Evolutionary conservation across 768 basidiomycete species (phyloP).

Genomic region (Termitomyces sp.): DNA sequence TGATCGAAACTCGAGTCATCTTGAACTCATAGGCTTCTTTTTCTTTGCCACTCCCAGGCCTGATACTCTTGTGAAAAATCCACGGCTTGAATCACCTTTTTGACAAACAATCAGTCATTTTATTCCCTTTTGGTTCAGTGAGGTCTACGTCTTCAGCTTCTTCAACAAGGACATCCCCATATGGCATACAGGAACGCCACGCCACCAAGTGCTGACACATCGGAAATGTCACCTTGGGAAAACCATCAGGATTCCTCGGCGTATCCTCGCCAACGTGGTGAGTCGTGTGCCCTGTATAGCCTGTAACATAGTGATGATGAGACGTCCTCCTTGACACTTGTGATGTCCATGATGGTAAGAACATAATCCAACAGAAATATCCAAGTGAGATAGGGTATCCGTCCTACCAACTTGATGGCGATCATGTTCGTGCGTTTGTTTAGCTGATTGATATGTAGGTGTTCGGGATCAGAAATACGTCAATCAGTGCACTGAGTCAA

Average conservation of each 20-base stretch:
- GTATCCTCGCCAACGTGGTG: background rate
- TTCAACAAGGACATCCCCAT: background rate
- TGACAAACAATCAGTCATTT: background rate
- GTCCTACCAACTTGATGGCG: background rate
- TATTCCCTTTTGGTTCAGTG: background rate
- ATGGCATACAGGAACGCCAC: background rate
- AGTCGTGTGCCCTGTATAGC: background rate
- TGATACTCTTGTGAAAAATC: background rate
- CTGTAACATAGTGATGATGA: constrained; percentile 3
- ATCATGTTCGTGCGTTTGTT: background rate
- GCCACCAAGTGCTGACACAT: background rate
- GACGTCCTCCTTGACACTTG: background rate
- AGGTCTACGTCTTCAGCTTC: background rate
- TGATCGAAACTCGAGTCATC: background rate
- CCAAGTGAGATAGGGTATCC: background rate
- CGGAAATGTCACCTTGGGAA: background rate
- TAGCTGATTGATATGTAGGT: background rate
- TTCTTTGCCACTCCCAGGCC: background rate
- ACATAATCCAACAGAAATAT: background rate
- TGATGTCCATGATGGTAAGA: constrained; percentile 2
- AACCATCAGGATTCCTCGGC: background rate
- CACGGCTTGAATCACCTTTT: background rate
- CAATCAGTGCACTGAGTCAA: background rate
- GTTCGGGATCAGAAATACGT: background rate
- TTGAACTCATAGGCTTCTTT: background rate